phyloP scores from a whole-genome alignment of 345 rosid species.

The Hevea brasiliensis region DNA sequence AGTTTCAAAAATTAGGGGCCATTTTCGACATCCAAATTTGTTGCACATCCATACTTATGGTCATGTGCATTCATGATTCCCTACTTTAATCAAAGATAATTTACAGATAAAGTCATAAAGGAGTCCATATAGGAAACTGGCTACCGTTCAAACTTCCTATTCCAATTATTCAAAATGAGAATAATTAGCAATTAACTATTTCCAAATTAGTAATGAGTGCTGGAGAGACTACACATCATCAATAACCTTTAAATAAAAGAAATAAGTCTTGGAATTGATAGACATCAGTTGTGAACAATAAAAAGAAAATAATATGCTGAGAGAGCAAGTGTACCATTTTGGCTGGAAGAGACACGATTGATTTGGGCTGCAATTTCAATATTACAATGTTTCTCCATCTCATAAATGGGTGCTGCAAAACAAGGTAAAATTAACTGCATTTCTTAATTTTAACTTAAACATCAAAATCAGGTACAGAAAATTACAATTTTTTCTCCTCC shows the following conservation, averaged over 20 bases:
- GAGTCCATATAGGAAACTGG: neutral
- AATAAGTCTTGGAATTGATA: neutral
- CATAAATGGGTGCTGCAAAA: constrained; percentile 79
- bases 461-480: constrained; percentile 6
- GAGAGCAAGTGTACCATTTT: constrained; percentile 45
- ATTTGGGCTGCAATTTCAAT: constrained; percentile 92
- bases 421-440: constrained; percentile 19
- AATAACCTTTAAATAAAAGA: neutral
- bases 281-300: neutral
- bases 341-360: constrained; percentile 52
- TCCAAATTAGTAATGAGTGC: neutral
- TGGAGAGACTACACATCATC: neutral
- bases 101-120: neutral
- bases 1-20: neutral
- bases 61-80: neutral
- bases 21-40: neutral
- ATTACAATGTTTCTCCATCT: constrained; percentile 96
- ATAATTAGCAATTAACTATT: neutral
- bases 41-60: neutral
- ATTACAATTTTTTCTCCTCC: constrained; percentile 79
- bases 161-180: neutral
- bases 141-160: neutral
- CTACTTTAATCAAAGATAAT: neutral
- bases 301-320: constrained; percentile 3
- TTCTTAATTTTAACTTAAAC: constrained; percentile 21